A percentile compares a stretch with the other conserved stretches of the same genome.
Evolutionary conservation across 139 green algal species (phyloP).

Genomic region (Astrephomene gubernaculifera): DNA sequence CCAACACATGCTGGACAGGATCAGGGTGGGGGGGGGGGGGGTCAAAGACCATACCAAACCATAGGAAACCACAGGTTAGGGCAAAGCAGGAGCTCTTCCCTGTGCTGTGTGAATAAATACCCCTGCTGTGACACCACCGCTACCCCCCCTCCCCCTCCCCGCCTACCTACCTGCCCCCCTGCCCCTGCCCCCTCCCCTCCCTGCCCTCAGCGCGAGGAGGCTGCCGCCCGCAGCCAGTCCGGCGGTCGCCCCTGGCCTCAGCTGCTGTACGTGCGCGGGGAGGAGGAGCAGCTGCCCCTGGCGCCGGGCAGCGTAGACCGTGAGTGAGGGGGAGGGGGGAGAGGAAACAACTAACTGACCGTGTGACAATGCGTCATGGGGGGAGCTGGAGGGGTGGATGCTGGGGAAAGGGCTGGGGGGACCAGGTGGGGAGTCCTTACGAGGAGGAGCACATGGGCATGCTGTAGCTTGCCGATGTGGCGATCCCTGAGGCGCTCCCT

Average conservation of each 20-base stretch:
- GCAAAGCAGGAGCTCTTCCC: too few species aligned
- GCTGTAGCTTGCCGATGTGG: too few species aligned
- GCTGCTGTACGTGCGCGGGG: slow-evolving; percentile 34
- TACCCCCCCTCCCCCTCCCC: background rate
- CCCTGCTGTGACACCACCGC: background rate
- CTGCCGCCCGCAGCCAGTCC: background rate
- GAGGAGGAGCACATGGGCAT: too few species aligned
- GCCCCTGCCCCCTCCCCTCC: background rate
- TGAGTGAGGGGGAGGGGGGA: slow-evolving; percentile 6
- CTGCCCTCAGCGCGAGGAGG: slow-evolving; percentile 19
- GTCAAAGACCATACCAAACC: too few species aligned
- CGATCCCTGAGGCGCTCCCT: too few species aligned
- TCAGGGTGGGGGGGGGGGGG: slow-evolving; percentile 33
- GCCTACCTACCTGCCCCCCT: background rate
- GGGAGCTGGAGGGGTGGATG: background rate
- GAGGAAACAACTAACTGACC: too few species aligned
- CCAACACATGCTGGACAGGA: slow-evolving; percentile 63
- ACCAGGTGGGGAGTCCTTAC: background rate
- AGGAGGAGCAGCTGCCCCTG: slow-evolving; percentile 60
- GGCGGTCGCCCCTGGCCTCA: slow-evolving; percentile 31
- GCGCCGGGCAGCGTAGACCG: slow-evolving; percentile 46
- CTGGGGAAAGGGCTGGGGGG: too few species aligned
- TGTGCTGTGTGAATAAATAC: too few species aligned
- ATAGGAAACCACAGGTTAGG: too few species aligned
- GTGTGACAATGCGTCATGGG: background rate